Conservation (phyloP, 106 monocot genomes). For the Acanthochlamys bracteata region DNA sequence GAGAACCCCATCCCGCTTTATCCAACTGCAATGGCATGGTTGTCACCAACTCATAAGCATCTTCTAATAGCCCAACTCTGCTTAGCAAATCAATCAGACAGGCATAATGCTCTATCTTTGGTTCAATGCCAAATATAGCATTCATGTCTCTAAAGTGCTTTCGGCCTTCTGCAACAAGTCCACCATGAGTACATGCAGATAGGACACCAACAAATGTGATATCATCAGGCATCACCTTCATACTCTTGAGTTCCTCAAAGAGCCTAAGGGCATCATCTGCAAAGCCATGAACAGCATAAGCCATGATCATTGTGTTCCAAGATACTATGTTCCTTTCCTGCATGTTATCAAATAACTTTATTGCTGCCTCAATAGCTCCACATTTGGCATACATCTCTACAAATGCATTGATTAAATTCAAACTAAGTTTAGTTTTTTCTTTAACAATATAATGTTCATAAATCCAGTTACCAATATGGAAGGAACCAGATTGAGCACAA, state of each 20-base stretch:
- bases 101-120: slow-evolving; percentile 50
- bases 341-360: slow-evolving; percentile 44
- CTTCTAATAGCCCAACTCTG: slow-evolving; percentile 44
- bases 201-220: slow-evolving; percentile 64
- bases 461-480: slow-evolving; percentile 51
- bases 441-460: slow-evolving; percentile 25
- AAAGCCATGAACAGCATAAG: slow-evolving; percentile 46
- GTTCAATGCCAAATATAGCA: slow-evolving; percentile 24
- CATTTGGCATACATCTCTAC: slow-evolving; percentile 76
- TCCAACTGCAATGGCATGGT: slow-evolving; percentile 44
- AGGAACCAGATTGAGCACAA: slow-evolving; percentile 41
- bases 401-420: slow-evolving; percentile 52
- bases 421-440: slow-evolving; percentile 20
- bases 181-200: slow-evolving; percentile 56
- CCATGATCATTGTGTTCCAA: slow-evolving; percentile 63
- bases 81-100: slow-evolving; percentile 60
- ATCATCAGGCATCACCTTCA: slow-evolving; percentile 28
- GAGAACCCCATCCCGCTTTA: slow-evolving; percentile 60
- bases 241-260: slow-evolving; percentile 35
- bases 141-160: slow-evolving; percentile 50
- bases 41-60: slow-evolving; percentile 38
- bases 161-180: slow-evolving; percentile 48
- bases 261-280: slow-evolving; percentile 31
- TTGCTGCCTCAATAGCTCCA: slow-evolving; percentile 41
- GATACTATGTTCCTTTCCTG: slow-evolving; percentile 44